Conservation (phyloP, 2,329 filamentous ascomycete species). For the Penicillium verrucosum region DNA sequence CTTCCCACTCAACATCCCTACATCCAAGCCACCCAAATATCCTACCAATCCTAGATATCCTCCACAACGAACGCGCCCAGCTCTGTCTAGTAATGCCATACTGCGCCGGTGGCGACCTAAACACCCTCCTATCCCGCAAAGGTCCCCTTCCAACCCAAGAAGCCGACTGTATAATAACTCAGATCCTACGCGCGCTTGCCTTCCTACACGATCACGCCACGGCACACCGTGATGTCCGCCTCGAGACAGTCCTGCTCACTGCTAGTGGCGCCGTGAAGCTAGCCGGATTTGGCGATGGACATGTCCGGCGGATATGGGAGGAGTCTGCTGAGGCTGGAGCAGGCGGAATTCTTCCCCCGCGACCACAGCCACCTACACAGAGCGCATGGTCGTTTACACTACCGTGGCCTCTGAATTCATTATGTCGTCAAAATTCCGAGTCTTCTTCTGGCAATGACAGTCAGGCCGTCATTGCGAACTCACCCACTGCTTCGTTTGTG, state of each 20-base stretch:
- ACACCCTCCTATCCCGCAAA: conserved; percentile 74
- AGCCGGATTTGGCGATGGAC: conserved; percentile 81
- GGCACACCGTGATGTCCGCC: conserved; percentile 90
- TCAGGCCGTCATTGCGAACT: neutral
- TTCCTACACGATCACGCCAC: conserved; percentile 80
- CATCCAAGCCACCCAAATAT: conserved; percentile 31
- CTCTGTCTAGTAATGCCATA: conserved; percentile 31
- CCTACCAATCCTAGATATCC: conserved; percentile 25
- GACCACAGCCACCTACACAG: neutral
- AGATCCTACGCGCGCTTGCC: conserved; percentile 28
- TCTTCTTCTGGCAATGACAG: neutral
- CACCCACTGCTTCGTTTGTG: conserved; percentile 12
- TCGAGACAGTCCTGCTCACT: conserved; percentile 88
- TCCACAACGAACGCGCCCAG: conserved; percentile 27
- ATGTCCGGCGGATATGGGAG: conserved; percentile 63
- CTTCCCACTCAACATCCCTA: conserved; percentile 5
- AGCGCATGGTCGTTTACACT: conserved; percentile 11
- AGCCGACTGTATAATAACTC: conserved; percentile 88
- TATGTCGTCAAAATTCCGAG: neutral
- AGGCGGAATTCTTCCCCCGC: neutral
- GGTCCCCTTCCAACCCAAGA: conserved; percentile 75
- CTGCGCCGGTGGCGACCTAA: conserved; percentile 81
- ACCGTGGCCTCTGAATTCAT: conserved; percentile 8
- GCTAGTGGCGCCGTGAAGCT: conserved; percentile 79
- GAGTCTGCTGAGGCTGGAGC: conserved; percentile 10